Conservation (phyloP, 2,329 filamentous ascomycete species). For the Pseudogymnoascus sp. region DNA sequence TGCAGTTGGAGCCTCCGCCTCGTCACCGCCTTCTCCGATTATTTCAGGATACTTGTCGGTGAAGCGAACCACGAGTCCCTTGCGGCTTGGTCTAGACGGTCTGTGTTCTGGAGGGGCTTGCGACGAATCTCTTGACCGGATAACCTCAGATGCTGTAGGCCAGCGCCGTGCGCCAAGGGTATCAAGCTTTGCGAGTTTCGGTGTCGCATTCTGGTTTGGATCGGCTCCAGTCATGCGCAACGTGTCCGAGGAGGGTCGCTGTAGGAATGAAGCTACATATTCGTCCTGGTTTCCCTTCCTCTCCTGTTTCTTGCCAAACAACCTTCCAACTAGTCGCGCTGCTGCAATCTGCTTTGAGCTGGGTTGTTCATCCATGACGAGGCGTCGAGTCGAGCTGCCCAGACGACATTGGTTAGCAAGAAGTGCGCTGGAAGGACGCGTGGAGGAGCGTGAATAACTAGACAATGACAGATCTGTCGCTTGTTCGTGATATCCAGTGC, state of each 20-base stretch:
- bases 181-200: slow-evolving; percentile 36
- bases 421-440: background rate
- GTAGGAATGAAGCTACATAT: slow-evolving; percentile 55
- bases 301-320: slow-evolving; percentile 35
- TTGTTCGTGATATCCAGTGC: background rate
- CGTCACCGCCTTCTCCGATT: slow-evolving; percentile 89
- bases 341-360: slow-evolving; percentile 20
- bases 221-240: slow-evolving; percentile 48
- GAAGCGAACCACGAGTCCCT: slow-evolving; percentile 71
- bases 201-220: slow-evolving; percentile 30
- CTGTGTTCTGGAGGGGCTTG: slow-evolving; percentile 29
- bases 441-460: background rate
- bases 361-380: slow-evolving; percentile 1
- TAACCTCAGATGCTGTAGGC: slow-evolving; percentile 42
- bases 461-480: background rate
- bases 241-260: slow-evolving; percentile 46
- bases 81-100: slow-evolving; percentile 42
- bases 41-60: slow-evolving; percentile 65
- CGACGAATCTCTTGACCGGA: slow-evolving; percentile 14
- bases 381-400: background rate
- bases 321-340: slow-evolving; percentile 56
- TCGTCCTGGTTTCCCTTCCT: slow-evolving; percentile 35
- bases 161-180: slow-evolving; percentile 44
- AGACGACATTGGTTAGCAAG: background rate
- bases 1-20: slow-evolving; percentile 64